phyloP scores from a whole-genome alignment of 225 moss, liverwort and hornwort genomes.

The Straminergon stramineum region DNA sequence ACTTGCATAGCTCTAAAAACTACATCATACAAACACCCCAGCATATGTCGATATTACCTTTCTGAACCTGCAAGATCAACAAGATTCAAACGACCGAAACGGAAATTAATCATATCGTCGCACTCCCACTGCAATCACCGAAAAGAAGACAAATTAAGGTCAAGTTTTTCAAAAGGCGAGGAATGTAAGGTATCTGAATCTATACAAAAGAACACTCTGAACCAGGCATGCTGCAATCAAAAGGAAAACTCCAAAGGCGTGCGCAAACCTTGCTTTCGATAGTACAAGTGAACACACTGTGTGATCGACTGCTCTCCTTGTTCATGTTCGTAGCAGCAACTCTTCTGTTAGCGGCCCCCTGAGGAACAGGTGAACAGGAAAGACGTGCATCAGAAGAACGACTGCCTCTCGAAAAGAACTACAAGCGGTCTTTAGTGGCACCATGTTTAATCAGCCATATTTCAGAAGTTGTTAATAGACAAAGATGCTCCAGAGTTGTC shows the following conservation, averaged over 20 bases:
- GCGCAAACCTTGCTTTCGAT: slow-evolving; percentile 86
- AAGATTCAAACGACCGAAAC: slow-evolving; percentile 80
- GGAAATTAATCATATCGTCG: slow-evolving; percentile 84
- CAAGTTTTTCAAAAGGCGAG: background rate
- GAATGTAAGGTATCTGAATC: background rate
- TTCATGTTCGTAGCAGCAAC: slow-evolving; percentile 97
- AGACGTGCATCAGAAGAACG: background rate
- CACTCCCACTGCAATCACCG: slow-evolving; percentile 66
- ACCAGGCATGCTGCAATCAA: background rate
- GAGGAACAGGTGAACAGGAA: background rate
- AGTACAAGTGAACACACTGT: slow-evolving; percentile 90
- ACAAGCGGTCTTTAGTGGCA: background rate
- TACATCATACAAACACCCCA: background rate
- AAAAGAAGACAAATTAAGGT: background rate
- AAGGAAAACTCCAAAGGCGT: background rate
- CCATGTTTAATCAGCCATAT: background rate
- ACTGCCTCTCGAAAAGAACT: background rate
- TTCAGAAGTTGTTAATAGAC: background rate
- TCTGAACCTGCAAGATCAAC: slow-evolving; percentile 98
- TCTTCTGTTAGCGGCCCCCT: slow-evolving; percentile 87
- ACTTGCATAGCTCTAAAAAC: background rate
- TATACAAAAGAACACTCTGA: background rate
- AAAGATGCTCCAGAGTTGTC: background rate
- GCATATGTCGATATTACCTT: slow-evolving; percentile 32
- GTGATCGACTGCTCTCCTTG: slow-evolving; percentile 96